Evolutionary conservation across 2,329 filamentous ascomycete genomes (phyloP), one percentile per base, ranked within the genome.

Genomic region (Nigrospora oryzae): DNA sequence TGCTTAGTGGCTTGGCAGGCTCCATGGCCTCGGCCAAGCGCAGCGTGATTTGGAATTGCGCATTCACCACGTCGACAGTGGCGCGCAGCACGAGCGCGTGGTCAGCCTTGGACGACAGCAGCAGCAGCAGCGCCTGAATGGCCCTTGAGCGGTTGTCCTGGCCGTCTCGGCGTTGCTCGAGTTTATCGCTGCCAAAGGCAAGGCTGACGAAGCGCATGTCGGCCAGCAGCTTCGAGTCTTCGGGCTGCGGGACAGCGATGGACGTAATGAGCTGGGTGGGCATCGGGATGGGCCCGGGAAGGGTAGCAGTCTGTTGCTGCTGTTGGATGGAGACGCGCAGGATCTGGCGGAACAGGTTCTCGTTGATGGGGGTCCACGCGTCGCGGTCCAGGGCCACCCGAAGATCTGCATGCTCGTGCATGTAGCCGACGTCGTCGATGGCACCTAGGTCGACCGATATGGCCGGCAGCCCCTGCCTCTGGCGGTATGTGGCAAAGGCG

Each of bases 401-500:
- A 17, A 12, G 16, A 10, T 7, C 11, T 13, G 28, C 35, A 7
- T 28, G 14, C 10, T 32, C 31, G 19, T 31, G 31, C 5, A 48
- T 39, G 40, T 48, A 46, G 4, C 50, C 44, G 28, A 50, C 39
- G 11, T 43, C 45, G 12, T 37, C 43, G 31, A 49, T 33, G 39
- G 40, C 40, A 19, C 43, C 47, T 7, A 49, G 33, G 32, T 51
- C 47, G 35, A 47, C 33, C 13, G 39, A 34, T 5, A 32, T 38
- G 5, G 46, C 48, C 1, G 43, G 37, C 7, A 50, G 42, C 7
- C 46, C 48, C 2, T 15, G 39, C 5, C 38, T 36, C 15, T 34
- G 42, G 4, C 52, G 49, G 32, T 49, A 49, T 4, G 36, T 42
- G 8, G 46, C 49, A 15, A 53, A 41, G 4, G 51, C 49, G 43